Base-by-base conservation (phyloP, 1,284 basidiomycete species). In the Cutaneotrichosporon sp. region DNA sequence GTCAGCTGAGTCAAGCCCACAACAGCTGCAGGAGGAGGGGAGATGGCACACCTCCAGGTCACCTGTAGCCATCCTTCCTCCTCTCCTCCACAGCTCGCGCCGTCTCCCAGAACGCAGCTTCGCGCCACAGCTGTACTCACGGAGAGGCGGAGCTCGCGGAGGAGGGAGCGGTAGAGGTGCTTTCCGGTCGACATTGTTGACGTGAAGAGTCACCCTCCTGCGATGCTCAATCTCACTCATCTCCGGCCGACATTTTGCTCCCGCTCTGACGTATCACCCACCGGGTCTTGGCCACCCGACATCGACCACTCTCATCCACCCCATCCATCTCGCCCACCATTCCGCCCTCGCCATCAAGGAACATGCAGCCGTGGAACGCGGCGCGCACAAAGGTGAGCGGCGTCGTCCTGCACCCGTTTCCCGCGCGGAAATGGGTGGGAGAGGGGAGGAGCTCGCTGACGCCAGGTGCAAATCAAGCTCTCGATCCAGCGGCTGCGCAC, bases 401-500 rank as follows among this genome's bases (percentile, higher is more conserved):
- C n/a, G n/a, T n/a, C n/a, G n/a, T n/a, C n/a, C n/a, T n/a, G n/a
- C n/a, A n/a, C n/a, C n/a, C n/a, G n/a, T n/a, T n/a, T n/a, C n/a
- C n/a, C n/a, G n/a, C n/a, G n/a, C n/a, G n/a, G n/a, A n/a, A n/a
- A n/a, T n/a, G n/a, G n/a, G n/a, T n/a, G n/a, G n/a, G n/a, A n/a
- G n/a, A n/a, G n/a, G n/a, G n/a, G 33, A 13, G 50, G 16, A 27
- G 38, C 2, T 38, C 24, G 51, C 51, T 36, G 36, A 45, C 54
- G 3, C 11, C 58, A 78, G 75, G 75, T 78, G 56, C 77, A 78
- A 54, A 73, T 78, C 61, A 69, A 70, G 66, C 85, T 97, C 52
- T 91, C 93, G 3, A 89, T 95, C 31, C 94, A 98, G 79, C 87
- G 95, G 7, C 83, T 97, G 56, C 86, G 91, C 56, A 92, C 90